Evolutionary conservation across 148 eudicot species (phyloP).

Genomic region (Suaeda aralocaspica): DNA sequence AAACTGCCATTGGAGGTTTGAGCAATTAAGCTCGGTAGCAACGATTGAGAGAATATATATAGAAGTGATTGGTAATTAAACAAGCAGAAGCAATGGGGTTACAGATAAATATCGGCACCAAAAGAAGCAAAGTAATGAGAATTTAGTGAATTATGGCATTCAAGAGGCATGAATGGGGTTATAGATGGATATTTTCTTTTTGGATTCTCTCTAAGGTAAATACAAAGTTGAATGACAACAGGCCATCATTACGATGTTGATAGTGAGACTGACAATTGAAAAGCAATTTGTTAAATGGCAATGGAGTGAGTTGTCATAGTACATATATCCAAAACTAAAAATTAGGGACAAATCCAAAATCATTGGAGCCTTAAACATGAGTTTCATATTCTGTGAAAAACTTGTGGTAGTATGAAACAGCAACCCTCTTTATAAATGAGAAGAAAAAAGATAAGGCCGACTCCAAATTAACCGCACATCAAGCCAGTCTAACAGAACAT

Average conservation of each 20-base stretch:
- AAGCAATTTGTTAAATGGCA: conserved; percentile 6
- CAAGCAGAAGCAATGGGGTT: conserved; percentile 2
- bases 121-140: too few relatives aligned
- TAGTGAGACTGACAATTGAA: conserved; percentile 17
- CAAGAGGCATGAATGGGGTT: neutral
- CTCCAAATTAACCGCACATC: too few relatives aligned
- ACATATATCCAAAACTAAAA: conserved; percentile 6
- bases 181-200: conserved; percentile 5
- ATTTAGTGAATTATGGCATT: too few relatives aligned
- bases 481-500: too few relatives aligned
- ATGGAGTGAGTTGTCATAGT: conserved; percentile 8
- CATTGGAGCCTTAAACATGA: conserved; percentile 18
- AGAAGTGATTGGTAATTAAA: conserved; percentile 8
- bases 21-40: neutral
- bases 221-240: conserved; percentile 15
- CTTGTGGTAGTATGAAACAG: neutral
- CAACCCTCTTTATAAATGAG: neutral
- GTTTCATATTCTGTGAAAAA: conserved; percentile 1
- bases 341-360: conserved; percentile 20
- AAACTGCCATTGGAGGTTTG: conserved; percentile 23
- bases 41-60: neutral
- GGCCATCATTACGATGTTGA: conserved; percentile 6
- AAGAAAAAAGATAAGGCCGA: neutral
- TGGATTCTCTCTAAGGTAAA: neutral
- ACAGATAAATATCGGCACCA: neutral